A percentile compares a stretch with the other conserved stretches of the same genome.
These are phyloP conservation scores for Rhododendron mucronatum DNA, from an alignment of 148 eudicot species.

Conservation along the genomic window DNA sequence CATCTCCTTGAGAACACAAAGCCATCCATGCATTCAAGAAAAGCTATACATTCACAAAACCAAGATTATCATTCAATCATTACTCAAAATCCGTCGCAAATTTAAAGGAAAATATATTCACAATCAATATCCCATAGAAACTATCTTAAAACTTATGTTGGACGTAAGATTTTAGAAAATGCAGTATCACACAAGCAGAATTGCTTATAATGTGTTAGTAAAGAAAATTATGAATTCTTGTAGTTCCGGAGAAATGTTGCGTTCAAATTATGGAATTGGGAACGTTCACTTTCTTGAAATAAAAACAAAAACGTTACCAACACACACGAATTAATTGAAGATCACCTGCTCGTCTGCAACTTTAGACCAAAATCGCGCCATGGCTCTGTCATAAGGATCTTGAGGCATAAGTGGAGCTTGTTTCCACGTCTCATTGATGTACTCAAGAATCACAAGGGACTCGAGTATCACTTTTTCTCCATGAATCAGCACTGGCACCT, in stretches of 20 bases:
- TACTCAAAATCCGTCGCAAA: neutral
- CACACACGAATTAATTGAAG: neutral
- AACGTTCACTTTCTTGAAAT: no score
- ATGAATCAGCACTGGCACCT: neutral
- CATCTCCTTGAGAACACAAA: constrained; percentile 20
- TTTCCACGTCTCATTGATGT: neutral
- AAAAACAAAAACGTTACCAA: no score
- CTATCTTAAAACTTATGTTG: no score
- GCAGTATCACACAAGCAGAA: no score
- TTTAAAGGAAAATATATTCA: neutral
- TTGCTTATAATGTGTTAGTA: no score
- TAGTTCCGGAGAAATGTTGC: no score
- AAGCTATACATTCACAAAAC: neutral
- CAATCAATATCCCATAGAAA: neutral
- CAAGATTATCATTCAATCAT: neutral
- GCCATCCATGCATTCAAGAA: neutral
- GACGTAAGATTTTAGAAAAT: no score
- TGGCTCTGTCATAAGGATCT: neutral
- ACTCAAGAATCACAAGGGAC: neutral
- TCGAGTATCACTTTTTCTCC: neutral
- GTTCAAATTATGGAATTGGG: no score
- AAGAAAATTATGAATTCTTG: no score
- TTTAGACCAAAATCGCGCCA: neutral
- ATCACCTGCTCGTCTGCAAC: neutral
- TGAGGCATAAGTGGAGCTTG: neutral